Evolutionary conservation across 1,284 basidiomycete genomes (phyloP), one percentile per base, ranked within the genome.

Genomic region (Thecaphora frezii): DNA sequence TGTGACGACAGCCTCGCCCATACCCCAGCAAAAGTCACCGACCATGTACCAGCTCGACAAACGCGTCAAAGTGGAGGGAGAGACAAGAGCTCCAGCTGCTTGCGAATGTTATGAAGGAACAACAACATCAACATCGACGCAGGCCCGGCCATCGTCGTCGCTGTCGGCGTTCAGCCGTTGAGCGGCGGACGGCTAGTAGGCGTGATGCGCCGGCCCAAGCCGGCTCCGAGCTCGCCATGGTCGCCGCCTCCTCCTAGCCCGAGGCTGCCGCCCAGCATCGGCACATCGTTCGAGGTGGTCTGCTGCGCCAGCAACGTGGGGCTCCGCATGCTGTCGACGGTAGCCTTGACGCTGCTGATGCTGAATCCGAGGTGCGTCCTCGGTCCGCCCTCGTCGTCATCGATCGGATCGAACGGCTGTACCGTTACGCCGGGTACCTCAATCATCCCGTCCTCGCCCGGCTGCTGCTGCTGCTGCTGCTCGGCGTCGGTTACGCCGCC

Each of bases 261-360:
- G 28, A 5, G 5, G 21, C 23, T 12, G 7, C 26, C 25, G 5
- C 28, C 30, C 52, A 30, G 8, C 19, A 21, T 28, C 18, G 26
- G 46, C 37, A 21, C 24, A 5, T 44, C 43, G 5, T 19, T n/a
- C 13, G 5, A n/a, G 25, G 12, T 13, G 24, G 14, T 16, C 41
- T 51, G 25, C 26, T 51, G 39, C 28, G n/a, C 43, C 30, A 48
- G n/a, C 14, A 44, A 40, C 22, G 50, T 45, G 1, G 60, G 57
- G 14, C 69, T 70, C 23, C 59, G 53, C 69, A 75, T 66, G 41
- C 60, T 66, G 24, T 75, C 73, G 12, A 75, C 68, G 24, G 73
- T 75, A 2, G 73, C 73, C 50, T 75, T 75, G 65, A 75, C 73
- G 23, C 56, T 61, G 48, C 63, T 71, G 58, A 75, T 75, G 36